A percentile compares a stretch with the other conserved stretches of the same genome.
Conservation (phyloP, 2,329 filamentous ascomycete species). For the Blumeria graminis region DNA sequence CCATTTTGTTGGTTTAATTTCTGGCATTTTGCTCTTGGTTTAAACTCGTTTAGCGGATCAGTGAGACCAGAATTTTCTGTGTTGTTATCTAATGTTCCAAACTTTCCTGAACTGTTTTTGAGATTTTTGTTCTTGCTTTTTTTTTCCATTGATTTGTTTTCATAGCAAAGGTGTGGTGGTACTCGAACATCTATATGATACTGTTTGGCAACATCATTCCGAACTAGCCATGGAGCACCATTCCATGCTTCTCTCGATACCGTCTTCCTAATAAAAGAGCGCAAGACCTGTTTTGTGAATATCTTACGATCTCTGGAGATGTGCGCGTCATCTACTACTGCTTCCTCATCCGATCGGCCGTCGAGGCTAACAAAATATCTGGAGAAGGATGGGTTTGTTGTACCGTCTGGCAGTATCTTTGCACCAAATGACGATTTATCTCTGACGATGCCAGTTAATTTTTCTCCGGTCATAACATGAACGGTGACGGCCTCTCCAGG, state of each 20-base stretch:
- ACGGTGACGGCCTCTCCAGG: constrained; percentile 68
- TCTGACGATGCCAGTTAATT: constrained; percentile 49
- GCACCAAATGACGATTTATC: constrained; percentile 62
- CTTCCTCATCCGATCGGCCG: constrained; percentile 43
- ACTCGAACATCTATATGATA: constrained; percentile 78
- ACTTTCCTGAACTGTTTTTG: constrained; percentile 17
- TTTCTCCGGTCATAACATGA: constrained; percentile 41
- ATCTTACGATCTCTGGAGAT: constrained; percentile 70
- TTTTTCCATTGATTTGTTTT: constrained; percentile 53
- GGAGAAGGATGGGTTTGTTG: constrained; percentile 43
- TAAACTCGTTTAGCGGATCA: constrained; percentile 35
- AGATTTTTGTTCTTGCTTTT: constrained; percentile 46
- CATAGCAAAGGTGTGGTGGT: constrained; percentile 59
- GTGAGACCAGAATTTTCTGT: constrained; percentile 18
- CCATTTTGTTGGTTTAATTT: constrained; percentile 31
- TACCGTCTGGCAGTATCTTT: constrained; percentile 40
- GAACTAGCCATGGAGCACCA: constrained; percentile 91
- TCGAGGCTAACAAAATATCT: constrained; percentile 61
- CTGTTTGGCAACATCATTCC: constrained; percentile 55
- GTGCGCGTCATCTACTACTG: constrained; percentile 56
- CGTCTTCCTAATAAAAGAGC: constrained; percentile 85
- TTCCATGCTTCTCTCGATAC: constrained; percentile 83
- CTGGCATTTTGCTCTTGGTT: constrained; percentile 45
- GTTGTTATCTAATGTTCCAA: constrained; percentile 16
- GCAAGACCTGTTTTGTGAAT: constrained; percentile 84